These are phyloP conservation scores for Starmerella bombi DNA, from an alignment of 805 yeast species.

Conservation along the genomic window DNA sequence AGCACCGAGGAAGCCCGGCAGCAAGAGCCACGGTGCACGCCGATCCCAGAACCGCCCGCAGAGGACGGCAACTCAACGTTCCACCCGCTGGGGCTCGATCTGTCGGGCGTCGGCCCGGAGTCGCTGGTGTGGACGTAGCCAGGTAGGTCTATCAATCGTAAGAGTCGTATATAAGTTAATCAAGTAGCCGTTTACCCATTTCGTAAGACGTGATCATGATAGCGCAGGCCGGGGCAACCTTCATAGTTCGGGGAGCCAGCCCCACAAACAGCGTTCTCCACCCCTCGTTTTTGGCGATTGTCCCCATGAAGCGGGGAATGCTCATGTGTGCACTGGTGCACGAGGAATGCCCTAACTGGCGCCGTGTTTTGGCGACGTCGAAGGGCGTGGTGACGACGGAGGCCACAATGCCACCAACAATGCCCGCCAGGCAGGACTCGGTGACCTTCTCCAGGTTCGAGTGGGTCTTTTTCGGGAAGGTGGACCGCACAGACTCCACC, in stretches of 20 bases:
- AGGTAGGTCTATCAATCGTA: no score
- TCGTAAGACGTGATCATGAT: constrained; percentile 96
- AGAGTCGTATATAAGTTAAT: not conserved
- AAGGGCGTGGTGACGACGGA: constrained; percentile 87
- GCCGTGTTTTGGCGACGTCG: constrained; percentile 91
- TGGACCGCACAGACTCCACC: constrained; percentile 40
- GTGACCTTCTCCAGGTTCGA: constrained; percentile 22
- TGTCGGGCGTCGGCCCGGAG: no score
- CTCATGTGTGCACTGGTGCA: constrained; percentile 25
- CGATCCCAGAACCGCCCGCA: no score
- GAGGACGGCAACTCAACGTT: no score
- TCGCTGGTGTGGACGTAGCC: not conserved
- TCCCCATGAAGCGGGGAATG: constrained; percentile 56
- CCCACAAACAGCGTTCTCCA: constrained; percentile 77
- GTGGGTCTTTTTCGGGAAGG: constrained; percentile 2
- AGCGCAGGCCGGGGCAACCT: constrained; percentile 95
- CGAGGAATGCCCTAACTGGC: constrained; percentile 47
- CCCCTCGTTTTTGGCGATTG: constrained; percentile 64
- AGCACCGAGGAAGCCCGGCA: not conserved
- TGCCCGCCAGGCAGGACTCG: constrained; percentile 58
- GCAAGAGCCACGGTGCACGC: no score
- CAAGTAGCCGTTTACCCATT: constrained; percentile 53
- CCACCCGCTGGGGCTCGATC: no score
- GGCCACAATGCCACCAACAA: constrained; percentile 70
- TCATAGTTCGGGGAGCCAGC: constrained; percentile 67